Base-by-base conservation (phyloP, 495 filamentous ascomycete species). In the Tuber magnatum region DNA sequence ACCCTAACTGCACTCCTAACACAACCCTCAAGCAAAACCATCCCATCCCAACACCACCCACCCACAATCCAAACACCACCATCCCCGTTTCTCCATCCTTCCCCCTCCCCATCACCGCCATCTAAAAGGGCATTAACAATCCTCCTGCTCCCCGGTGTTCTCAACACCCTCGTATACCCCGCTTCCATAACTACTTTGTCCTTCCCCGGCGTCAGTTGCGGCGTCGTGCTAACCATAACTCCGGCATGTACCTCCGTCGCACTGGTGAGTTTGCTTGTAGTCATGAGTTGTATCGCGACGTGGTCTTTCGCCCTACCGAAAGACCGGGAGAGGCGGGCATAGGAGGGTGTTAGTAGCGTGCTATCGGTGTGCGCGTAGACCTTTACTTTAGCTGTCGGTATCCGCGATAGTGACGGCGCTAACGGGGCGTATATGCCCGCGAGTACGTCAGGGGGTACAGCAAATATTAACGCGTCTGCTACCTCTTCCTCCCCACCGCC, bases 21-120 rank as follows among this genome's bases (percentile, higher is more conserved):
- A 74, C 88, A 90, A 14, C 88, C 88, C 77, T 90, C 88, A 20
- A 90, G 79, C 73, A 90, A 70, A 16, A 89, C 88, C 88, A 89
- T 89, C 0, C 88, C 88, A 83, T 90, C 88, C 88, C 88, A 89
- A 75, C 88, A 89, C 88, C 88, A 90, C 0, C 86, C 85, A 28
- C 88, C 88, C 12, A 84, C 86, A 42, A 89, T 75, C 82, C 84
- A 89, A 12, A 89, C 85, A 22, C 84, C 83, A 2, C 81, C 83
- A 48, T 87, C 84, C 0, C 88, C 88, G 76, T 88, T 89, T 14
- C 78, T 84, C 87, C 87, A 88, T 38, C 48, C 32, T 18, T 35
- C 22, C 46, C 44, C 28, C 68, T 71, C 43, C 70, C 74, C 71
- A 65, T 73, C 56, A 12, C 74, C 71, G 3, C 70, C 35, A 72